Base-by-base conservation (phyloP, 2,329 filamentous ascomycete genomes). In the Calonectria henricotiae region DNA sequence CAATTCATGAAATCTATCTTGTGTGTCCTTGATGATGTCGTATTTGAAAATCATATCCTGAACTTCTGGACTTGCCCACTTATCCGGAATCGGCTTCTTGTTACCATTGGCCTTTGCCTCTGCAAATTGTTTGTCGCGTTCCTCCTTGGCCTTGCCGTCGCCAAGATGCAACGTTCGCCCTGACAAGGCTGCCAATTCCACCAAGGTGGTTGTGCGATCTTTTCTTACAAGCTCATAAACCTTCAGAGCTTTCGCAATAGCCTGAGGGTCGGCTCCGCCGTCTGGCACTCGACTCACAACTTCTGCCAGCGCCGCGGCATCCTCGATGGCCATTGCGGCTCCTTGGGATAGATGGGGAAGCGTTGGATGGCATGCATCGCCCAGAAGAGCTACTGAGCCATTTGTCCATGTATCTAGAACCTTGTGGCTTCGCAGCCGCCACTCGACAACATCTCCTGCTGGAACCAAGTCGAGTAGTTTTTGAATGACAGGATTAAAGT, bases 21-120 rank as follows among this genome's bases (percentile, higher is more conserved):
- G 35, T 0, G 61, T 41, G 41, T 72, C 69, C 17, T 32, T 44
- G 13, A 47, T n/a, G 1, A 60, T 62, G n/a, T 73, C 71, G 12
- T 72, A 55, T 30, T 64, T 51, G 15, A 69, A 70, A 20, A 73
- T 68, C 70, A 73, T 73, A 32, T 73, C 54, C 39, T 73, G 71
- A 3, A 73, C 35, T 32, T 73, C 71, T 0, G 71, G 71, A 9
- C 70, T 73, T 2, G 68, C 71, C 71, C 71, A 73, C 7, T 62
- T 73, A 32, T 73, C 71, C 2, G 71, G 71, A 12, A 73, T 20
- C 1, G 70, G 60, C 11, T 73, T 64, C 30, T 64, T 70, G 12
- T 61, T 58, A 0, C 46, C 70, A 11, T 17, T 58, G 13, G 51
- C 51, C 32, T 25, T 35, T 25, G 51, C 51, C 35, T 58, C 51